phyloP scores from a whole-genome alignment of 2,329 filamentous ascomycete species.

The Fusarium bactridioides region DNA sequence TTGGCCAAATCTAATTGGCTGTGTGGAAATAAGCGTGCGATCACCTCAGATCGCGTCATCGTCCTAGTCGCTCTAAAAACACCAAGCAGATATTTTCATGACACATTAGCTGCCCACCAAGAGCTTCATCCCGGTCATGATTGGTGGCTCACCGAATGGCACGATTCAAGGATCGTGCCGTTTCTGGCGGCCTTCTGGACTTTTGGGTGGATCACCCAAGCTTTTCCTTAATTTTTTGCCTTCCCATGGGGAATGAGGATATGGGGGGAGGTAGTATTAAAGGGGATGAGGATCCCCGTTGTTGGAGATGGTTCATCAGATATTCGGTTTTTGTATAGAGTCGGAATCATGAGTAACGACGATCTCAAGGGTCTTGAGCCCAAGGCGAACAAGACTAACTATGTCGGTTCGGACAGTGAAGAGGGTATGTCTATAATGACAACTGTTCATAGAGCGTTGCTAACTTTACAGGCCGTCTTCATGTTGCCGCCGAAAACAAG shows the following conservation, averaged over 20 bases:
- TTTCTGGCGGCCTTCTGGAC: constrained; percentile 41
- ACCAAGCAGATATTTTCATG: constrained; percentile 27
- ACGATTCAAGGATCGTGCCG: constrained; percentile 30
- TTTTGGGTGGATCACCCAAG: constrained; percentile 16
- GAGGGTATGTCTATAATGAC: constrained; percentile 18
- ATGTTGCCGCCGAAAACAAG: constrained; percentile 56
- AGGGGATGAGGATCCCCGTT: background rate
- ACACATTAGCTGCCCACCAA: constrained; percentile 31
- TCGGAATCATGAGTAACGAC: constrained; percentile 28
- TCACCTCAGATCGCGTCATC: constrained; percentile 45
- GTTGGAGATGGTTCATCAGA: background rate
- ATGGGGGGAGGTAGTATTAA: constrained; percentile 19
- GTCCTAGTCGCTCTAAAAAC: constrained; percentile 33
- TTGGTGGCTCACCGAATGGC: constrained; percentile 22
- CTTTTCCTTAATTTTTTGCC: constrained; percentile 20
- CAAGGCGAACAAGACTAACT: constrained; percentile 21
- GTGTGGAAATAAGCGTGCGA: constrained; percentile 15
- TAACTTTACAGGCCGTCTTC: constrained; percentile 42
- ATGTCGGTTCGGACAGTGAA: constrained; percentile 34
- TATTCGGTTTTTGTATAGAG: no score
- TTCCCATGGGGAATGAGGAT: constrained; percentile 6
- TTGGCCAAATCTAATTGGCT: constrained; percentile 19
- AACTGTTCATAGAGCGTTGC: background rate
- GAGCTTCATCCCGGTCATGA: background rate
- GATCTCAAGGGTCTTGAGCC: constrained; percentile 27